Conservation (phyloP, 352 stramenopile genomes). For the Pythium utonaiense region DNA sequence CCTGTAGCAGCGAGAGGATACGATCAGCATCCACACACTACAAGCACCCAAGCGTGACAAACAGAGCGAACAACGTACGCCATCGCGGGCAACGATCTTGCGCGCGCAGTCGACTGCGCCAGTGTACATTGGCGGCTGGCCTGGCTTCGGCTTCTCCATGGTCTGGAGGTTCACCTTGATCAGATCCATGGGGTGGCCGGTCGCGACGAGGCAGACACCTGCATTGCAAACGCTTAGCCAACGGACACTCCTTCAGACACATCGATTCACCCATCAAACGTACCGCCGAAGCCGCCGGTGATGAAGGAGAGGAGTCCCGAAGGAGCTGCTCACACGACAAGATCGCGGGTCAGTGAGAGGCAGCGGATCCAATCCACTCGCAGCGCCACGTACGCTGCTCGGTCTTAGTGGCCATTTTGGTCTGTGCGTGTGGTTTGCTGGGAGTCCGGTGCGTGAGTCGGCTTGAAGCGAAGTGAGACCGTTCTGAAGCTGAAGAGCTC, state of each 20-base stretch:
- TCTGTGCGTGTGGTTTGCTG: not conserved
- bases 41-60: not conserved
- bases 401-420: slow-evolving; percentile 18
- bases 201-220: slow-evolving; percentile 90
- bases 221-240: not conserved
- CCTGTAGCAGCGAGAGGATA: slow-evolving; percentile 26
- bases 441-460: not conserved
- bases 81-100: slow-evolving; percentile 92
- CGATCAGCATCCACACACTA: slow-evolving; percentile 11
- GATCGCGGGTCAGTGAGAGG: slow-evolving; percentile 2
- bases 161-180: slow-evolving; percentile 96
- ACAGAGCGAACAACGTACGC: slow-evolving; percentile 46
- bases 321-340: slow-evolving; percentile 34
- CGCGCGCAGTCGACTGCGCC: slow-evolving; percentile 88
- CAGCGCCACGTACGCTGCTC: slow-evolving; percentile 26
- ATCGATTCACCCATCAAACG: slow-evolving; percentile 16
- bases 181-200: slow-evolving; percentile 94
- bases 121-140: slow-evolving; percentile 71
- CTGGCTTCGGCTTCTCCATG: slow-evolving; percentile 65
- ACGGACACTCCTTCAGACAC: not conserved
- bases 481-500: slow-evolving; percentile 8
- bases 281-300: slow-evolving; percentile 91
- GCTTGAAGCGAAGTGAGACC: slow-evolving; percentile 24
- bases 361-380: too few relatives aligned
- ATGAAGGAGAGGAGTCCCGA: slow-evolving; percentile 92